Base-by-base conservation (phyloP, 2,329 filamentous ascomycete genomes). In the Polytolypa hystricis region DNA sequence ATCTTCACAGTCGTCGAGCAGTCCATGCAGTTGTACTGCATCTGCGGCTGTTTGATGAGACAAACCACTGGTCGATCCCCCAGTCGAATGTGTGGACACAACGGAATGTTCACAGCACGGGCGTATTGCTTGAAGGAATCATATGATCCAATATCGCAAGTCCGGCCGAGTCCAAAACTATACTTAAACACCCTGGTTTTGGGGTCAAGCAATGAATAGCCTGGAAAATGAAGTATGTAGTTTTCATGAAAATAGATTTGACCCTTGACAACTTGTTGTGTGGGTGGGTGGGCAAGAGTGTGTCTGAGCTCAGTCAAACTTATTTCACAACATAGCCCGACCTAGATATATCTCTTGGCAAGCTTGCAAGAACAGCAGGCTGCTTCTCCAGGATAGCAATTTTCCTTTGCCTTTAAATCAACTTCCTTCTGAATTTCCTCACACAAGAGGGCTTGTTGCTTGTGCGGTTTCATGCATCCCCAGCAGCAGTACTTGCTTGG, bases 401-500 rank as follows among this genome's bases (percentile, higher is more conserved):
- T 10, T 16, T 35, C n/a, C 11, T 12, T 15, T 28, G 25, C 4
- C 21, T 27, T 35, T 23, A 35, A 17, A 17, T 35, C 16, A 10
- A 28, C 21, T 18, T 27, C 28, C 33, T 35, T 35, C n/a, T 16
- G 9, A 10, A 35, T 11, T 35, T 35, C 33, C 33, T 28, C 18
- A 9, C 9, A 15, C 9, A 23, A 18, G 21, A 35, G 28, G 21
- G 33, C 33, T 26, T 35, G 20, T 35, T 18, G 20, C 21, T 35
- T 16, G 16, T 35, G 33, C 17, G 33, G 9, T n/a, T 16, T 26
- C 33, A 35, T 27, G n/a, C 33, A 35, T 27, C 7, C 33, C 33
- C 33, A 35, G 25, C 33, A 35, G 33, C 33, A 35, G 25, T 35
- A 35, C 33, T 27, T 27, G 33, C 15, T 14, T 4, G 20, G 33